Evolutionary conservation across 1,284 basidiomycete species (phyloP), one percentile per base, ranked within the genome.

Genomic region (Microbotryum saponariae): DNA sequence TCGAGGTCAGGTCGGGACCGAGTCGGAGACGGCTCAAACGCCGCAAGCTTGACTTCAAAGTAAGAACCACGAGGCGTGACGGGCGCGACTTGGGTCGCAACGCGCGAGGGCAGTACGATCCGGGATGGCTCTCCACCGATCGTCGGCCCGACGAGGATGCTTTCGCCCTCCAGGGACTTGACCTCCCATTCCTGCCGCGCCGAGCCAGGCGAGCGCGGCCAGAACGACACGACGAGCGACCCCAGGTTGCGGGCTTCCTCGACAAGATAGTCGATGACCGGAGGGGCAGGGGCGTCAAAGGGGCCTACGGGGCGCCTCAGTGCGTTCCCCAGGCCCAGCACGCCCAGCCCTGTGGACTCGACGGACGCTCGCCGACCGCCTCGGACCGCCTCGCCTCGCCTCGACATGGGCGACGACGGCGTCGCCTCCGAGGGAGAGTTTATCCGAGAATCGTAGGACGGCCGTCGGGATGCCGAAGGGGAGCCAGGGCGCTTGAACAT

Each of bases 41-140:
- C 74, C 3, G 75, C 64, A 54, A 91, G 78, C 72, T 88, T 89
- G 71, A 88, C 77, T 73, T 91, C 88, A 71, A 82, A 85, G 66
- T 85, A 82, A 8, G 78, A 76, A n/a, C 80, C 61, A 16, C 58
- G 56, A 12, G 58, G 54, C 20, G 46, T 27, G 25, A 68, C 52
- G 10, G 55, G 33, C 0, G 56, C 58, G 61, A 82, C 81, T 70
- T 83, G 82, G 0, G 82, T 78, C 1, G 77, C 68, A 1, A 85
- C 84, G 5, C 80, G 79, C 0, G 81, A 82, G 0, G 90, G 90
- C 4, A 92, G 80, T 5, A 78, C 71, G 4, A 91, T 80, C 0
- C 81, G 81, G 0, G 65, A 64, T 6, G 62, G 60, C 5, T 62
- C 54, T 2, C 60, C 60, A 6, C 62, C 63, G 3, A 37, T 46